Evolutionary conservation across 2,329 filamentous ascomycete species (phyloP).

Genomic region (Penicillium sp.): DNA sequence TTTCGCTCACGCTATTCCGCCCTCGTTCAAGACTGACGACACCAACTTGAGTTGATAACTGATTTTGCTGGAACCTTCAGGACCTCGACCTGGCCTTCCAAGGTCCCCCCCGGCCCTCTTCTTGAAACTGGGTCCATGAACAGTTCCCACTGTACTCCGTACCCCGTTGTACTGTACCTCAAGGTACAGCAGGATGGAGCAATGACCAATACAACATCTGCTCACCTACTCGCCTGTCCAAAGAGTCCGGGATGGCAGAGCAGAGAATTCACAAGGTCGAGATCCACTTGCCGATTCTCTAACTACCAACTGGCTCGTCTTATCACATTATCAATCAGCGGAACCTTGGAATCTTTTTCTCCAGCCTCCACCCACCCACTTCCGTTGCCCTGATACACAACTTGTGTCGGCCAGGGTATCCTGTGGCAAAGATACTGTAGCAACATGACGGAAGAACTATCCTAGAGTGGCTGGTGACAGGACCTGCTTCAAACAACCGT

Average conservation of each 20-base stretch:
- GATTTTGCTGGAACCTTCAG: neutral
- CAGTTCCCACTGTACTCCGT: too few species aligned
- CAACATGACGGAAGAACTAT: neutral
- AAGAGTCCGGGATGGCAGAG: neutral
- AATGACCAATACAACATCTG: neutral
- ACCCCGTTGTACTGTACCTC: too few species aligned
- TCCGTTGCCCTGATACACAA: conserved; percentile 7
- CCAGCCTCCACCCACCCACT: conserved; percentile 6
- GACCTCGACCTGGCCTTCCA: too few species aligned
- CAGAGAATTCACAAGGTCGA: neutral
- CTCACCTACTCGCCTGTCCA: neutral
- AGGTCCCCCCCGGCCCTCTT: neutral
- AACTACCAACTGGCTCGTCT: conserved; percentile 1
- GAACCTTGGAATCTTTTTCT: neutral
- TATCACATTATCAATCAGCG: conserved; percentile 19
- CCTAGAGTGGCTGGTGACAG: neutral
- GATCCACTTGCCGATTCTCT: conserved; percentile 10
- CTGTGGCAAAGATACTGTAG: neutral
- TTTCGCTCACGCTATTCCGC: conserved; percentile 2
- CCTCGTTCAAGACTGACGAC: conserved; percentile 15
- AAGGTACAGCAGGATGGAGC: too few species aligned
- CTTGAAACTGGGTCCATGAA: neutral
- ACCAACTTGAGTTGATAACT: neutral
- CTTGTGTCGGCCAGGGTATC: conserved; percentile 5
- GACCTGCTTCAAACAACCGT: neutral